Conservation (phyloP, 352 stramenopile genomes). For the Globisporangium paddicum region DNA sequence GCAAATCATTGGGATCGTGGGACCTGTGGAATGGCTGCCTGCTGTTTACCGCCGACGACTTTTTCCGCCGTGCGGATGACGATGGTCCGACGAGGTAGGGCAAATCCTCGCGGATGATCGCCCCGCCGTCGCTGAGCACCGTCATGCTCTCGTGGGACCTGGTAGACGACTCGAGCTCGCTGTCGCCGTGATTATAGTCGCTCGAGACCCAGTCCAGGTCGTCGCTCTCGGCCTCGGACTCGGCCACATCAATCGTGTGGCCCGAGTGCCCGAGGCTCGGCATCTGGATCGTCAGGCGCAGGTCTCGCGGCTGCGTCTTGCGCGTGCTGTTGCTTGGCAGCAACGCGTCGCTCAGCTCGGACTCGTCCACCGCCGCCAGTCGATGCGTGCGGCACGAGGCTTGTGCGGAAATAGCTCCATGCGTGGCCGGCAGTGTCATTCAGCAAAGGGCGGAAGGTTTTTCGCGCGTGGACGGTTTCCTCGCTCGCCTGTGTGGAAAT, state of each 20-base stretch:
- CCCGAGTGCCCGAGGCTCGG: not conserved
- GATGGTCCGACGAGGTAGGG: conserved; percentile 1
- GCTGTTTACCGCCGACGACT: not conserved
- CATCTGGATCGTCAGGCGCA: conserved; percentile 1
- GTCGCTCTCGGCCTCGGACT: conserved; percentile 1
- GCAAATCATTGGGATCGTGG: conserved; percentile 20
- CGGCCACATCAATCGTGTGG: conserved; percentile 5
- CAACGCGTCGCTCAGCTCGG: not conserved
- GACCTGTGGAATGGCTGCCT: conserved; percentile 8
- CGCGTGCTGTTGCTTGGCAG: not conserved
- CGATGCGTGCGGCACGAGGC: not conserved
- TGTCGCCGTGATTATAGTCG: conserved; percentile 6
- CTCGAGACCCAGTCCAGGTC: conserved; percentile 4
- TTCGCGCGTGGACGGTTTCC: not conserved
- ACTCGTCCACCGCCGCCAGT: not conserved
- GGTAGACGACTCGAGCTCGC: conserved; percentile 9
- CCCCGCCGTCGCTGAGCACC: conserved; percentile 14
- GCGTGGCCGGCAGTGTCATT: no score
- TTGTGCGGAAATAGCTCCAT: not conserved
- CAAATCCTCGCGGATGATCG: conserved; percentile 17
- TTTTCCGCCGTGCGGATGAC: conserved; percentile 2
- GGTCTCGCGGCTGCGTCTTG: not conserved
- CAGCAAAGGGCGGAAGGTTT: not conserved
- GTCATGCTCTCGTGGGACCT: conserved; percentile 3
- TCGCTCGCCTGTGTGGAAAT: not conserved